phyloP scores from a whole-genome alignment of 371 early-diverging fungal species.

The Apophysomyces elegans region DNA sequence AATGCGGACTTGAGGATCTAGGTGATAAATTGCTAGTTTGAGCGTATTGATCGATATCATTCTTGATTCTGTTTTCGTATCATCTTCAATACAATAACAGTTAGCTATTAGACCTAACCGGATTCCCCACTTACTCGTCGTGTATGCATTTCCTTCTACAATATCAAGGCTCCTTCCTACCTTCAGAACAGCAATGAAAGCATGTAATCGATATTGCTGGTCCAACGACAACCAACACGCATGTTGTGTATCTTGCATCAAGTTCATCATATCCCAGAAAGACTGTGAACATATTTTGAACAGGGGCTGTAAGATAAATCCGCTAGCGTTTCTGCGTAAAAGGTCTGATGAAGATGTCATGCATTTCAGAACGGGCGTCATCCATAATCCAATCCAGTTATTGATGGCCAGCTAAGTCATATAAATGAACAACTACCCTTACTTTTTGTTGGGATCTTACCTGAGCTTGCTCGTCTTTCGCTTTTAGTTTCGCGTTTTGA shows the following conservation, averaged over 20 bases:
- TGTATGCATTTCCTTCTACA: conserved; percentile 54
- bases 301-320: conserved; percentile 42
- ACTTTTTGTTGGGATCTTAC: conserved; percentile 11
- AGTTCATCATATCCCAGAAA: conserved; percentile 45
- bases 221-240: conserved; percentile 21
- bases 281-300: conserved; percentile 40
- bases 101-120: background rate
- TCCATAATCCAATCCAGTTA: conserved; percentile 48
- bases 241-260: conserved; percentile 32
- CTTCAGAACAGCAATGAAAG: conserved; percentile 54
- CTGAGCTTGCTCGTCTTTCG: conserved; percentile 20
- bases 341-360: conserved; percentile 47
- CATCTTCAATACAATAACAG: conserved; percentile 13
- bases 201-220: conserved; percentile 33
- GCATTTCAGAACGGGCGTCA: conserved; percentile 31
- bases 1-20: conserved; percentile 75
- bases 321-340: conserved; percentile 40
- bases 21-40: conserved; percentile 69
- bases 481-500: conserved; percentile 35
- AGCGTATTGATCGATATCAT: conserved; percentile 44
- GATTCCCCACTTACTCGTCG: conserved; percentile 13
- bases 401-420: conserved; percentile 16
- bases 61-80: conserved; percentile 12
- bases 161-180: conserved; percentile 61
- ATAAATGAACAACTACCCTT: background rate